phyloP scores from a whole-genome alignment of 805 yeast species.

The Brettanomyces nanus region DNA sequence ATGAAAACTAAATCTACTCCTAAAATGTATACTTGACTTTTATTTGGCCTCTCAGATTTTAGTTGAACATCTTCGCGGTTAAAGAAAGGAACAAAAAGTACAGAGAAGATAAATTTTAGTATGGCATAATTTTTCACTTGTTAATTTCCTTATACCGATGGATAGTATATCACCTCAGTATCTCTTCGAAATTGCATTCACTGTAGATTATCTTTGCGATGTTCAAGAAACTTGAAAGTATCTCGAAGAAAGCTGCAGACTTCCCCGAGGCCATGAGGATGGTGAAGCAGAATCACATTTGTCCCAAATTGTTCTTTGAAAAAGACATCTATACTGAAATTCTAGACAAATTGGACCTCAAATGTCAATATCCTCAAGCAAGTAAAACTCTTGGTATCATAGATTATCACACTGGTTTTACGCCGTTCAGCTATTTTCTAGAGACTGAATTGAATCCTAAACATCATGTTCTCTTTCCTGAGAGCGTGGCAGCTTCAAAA shows the following conservation, averaged over 20 bases:
- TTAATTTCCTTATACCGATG: too few relatives aligned
- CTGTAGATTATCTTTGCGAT: neutral
- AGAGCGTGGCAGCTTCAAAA: constrained; percentile 10
- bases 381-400: constrained; percentile 37
- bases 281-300: constrained; percentile 1
- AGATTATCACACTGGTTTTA: constrained; percentile 54
- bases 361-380: constrained; percentile 27
- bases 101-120: constrained; percentile 4
- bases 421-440: constrained; percentile 55
- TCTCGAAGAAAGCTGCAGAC: constrained; percentile 4
- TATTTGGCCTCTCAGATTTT: too few relatives aligned
- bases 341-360: constrained; percentile 39
- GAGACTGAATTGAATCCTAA: constrained; percentile 52
- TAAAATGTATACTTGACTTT: too few relatives aligned
- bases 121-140: constrained; percentile 4
- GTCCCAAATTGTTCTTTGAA: constrained; percentile 10
- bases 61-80: too few relatives aligned
- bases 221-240: neutral
- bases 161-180: too few relatives aligned
- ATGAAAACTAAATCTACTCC: too few relatives aligned
- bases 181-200: too few relatives aligned
- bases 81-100: too few relatives aligned
- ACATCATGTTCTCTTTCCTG: constrained; percentile 47
- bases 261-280: constrained; percentile 7
- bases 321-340: constrained; percentile 22